phyloP scores from a whole-genome alignment of 2,329 filamentous ascomycete genomes.

The Cadophora malorum region DNA sequence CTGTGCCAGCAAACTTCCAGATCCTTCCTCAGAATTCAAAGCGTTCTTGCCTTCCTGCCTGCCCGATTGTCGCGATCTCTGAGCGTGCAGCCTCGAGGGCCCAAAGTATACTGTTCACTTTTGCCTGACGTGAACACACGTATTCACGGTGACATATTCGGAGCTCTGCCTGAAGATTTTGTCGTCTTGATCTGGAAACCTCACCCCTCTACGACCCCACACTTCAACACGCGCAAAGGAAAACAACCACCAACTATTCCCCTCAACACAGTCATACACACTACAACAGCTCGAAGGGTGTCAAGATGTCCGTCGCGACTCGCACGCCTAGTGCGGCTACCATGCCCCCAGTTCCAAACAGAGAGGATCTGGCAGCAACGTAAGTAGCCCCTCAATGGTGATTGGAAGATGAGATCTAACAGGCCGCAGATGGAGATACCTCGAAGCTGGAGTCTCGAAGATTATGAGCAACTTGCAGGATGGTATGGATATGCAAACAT shows the following conservation, averaged over 20 bases:
- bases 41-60: slow-evolving; percentile 14
- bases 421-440: slow-evolving; percentile 79
- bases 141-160: slow-evolving; percentile 1
- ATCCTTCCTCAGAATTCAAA: not conserved
- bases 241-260: not conserved
- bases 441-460: slow-evolving; percentile 85
- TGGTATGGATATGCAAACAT: slow-evolving; percentile 93
- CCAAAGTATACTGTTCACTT: not conserved
- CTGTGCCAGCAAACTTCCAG: not conserved
- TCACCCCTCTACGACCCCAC: slow-evolving; percentile 21
- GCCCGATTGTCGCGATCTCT: not conserved
- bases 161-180: not conserved
- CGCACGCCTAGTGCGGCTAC: slow-evolving; percentile 7
- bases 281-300: not conserved
- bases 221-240: not conserved
- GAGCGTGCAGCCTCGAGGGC: slow-evolving; percentile 22
- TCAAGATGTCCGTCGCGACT: slow-evolving; percentile 15
- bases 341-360: slow-evolving; percentile 65
- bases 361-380: slow-evolving; percentile 69
- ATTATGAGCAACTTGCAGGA: slow-evolving; percentile 94
- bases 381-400: slow-evolving; percentile 49
- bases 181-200: not conserved
- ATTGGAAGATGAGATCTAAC: slow-evolving; percentile 25
- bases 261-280: not conserved
- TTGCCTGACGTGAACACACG: not conserved